Percentiles rank a stretch among this genome's conserved stretches.
Evolutionary conservation across 306 rosid species (phyloP).

Genomic region (Casuarina cunninghamiana): DNA sequence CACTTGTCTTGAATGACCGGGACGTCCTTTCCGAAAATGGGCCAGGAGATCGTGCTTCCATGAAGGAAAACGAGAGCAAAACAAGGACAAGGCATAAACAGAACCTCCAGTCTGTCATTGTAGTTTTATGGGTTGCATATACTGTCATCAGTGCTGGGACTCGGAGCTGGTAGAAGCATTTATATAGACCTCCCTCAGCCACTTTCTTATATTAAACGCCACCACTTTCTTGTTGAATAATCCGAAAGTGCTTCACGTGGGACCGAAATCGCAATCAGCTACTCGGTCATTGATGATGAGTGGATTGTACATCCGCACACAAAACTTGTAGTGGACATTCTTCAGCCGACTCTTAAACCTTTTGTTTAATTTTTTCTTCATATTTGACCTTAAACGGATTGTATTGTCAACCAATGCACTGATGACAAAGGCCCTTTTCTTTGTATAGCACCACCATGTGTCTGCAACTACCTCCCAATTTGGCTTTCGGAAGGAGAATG

Average conservation of each 20-base stretch:
- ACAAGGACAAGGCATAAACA: slow-evolving; percentile 28
- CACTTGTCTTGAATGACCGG: slow-evolving; percentile 23
- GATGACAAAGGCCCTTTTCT: neutral
- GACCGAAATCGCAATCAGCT: no score
- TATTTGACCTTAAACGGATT: no score
- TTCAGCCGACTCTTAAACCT: no score
- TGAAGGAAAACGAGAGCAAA: slow-evolving; percentile 29
- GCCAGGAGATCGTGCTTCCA: slow-evolving; percentile 24
- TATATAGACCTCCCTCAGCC: neutral
- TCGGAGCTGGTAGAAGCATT: neutral
- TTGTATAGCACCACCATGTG: neutral
- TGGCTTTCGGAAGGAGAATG: no score
- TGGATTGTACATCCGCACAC: no score
- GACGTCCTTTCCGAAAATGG: neutral
- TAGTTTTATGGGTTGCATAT: neutral
- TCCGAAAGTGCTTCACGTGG: no score
- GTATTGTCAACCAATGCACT: no score
- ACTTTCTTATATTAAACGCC: no score
- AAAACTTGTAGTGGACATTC: no score
- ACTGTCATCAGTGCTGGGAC: neutral
- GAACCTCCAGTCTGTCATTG: slow-evolving; percentile 21
- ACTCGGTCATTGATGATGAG: no score
- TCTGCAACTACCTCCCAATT: neutral
- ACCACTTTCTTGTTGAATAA: no score
- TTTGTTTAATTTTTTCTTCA: no score